Evolutionary conservation across 495 filamentous ascomycete genomes (phyloP), one percentile per base, ranked within the genome.

Genomic region (Penicillium atrosanguineum): DNA sequence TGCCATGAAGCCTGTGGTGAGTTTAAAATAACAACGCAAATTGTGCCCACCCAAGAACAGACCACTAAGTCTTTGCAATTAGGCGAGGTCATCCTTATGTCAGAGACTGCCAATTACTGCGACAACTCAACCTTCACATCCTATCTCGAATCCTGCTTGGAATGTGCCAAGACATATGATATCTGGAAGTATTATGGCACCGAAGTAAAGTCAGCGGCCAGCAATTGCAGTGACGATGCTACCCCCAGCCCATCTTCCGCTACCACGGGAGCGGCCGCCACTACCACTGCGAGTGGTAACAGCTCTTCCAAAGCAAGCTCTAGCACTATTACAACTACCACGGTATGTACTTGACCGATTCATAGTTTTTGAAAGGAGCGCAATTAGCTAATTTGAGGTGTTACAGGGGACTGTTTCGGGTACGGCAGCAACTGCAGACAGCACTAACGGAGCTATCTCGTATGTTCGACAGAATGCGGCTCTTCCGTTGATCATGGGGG

Each of bases 1-100:
- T 81, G 78, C 46, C 78, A 81, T 50, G 69, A 69, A 36, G 70
- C 72, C 53, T 81, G 78, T 51, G 78, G 78, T 79, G 54, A 49
- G 69, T 51, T 7, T 7, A n/a, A 7, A 28, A 28, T 28, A 28
- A 4, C 7, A 4, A 28, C 26, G 7, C 4, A 28, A 28, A 4
- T 7, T 7, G 7, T 28, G 4, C 7, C 26, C 26, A 4, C 26
- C 26, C 4, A 7, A 7, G 26, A 28, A n/a, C n/a, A 28, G 26
- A 4, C 7, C 4, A 28, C 7, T 7, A 28, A 28, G 26, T 7
- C 11, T 12, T 39, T 11, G 16, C 37, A 11, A 39, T 3, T 26
- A 79, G 76, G 77, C 20, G 68, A 69, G 28, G 71, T 74, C 2
- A 79, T 80, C 31, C 52, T 64, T 9, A 53, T 69, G 38, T 62